These are phyloP conservation scores for Fomes fomentarius DNA, from an alignment of 1,284 basidiomycete genomes.

Conservation along the genomic window DNA sequence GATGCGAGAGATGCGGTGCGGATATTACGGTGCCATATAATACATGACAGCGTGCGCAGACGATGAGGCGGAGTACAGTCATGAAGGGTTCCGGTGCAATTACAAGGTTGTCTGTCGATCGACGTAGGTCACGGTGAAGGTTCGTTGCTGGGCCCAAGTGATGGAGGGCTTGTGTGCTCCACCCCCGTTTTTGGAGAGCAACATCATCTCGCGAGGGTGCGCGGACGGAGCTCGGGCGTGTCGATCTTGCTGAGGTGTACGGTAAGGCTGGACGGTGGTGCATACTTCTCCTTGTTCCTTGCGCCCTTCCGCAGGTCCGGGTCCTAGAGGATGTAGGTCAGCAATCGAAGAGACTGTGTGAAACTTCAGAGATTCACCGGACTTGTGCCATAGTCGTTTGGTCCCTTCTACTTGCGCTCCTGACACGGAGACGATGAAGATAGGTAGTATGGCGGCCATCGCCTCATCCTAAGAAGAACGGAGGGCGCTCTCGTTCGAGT, in stretches of 20 bases:
- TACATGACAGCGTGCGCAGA: not conserved
- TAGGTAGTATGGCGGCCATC: conserved; percentile 74
- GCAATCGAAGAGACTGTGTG: not conserved
- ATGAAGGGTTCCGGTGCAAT: not conserved
- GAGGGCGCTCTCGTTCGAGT: conserved; percentile 64
- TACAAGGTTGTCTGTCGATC: not conserved
- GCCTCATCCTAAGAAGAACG: conserved; percentile 66
- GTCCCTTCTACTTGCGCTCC: conserved; percentile 73
- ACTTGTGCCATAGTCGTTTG: conserved; percentile 74
- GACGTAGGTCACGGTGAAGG: not conserved
- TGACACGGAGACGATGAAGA: conserved; percentile 64
- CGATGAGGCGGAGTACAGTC: not conserved
- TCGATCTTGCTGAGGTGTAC: conserved; percentile 82
- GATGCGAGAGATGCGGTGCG: not conserved
- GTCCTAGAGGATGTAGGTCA: conserved; percentile 37
- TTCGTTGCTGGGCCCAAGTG: not conserved
- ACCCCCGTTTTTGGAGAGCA: too few relatives aligned
- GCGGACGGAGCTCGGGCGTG: conserved; percentile 78
- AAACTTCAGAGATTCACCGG: conserved; percentile 43
- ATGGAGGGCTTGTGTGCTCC: too few relatives aligned
- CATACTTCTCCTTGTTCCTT: conserved; percentile 50
- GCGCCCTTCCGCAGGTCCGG: conserved; percentile 39
- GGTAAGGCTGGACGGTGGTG: conserved; percentile 64
- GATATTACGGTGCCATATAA: not conserved
- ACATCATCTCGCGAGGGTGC: conserved; percentile 27